Conservation (phyloP, 805 yeast genomes). For the Suhomyces kilbournensis region DNA sequence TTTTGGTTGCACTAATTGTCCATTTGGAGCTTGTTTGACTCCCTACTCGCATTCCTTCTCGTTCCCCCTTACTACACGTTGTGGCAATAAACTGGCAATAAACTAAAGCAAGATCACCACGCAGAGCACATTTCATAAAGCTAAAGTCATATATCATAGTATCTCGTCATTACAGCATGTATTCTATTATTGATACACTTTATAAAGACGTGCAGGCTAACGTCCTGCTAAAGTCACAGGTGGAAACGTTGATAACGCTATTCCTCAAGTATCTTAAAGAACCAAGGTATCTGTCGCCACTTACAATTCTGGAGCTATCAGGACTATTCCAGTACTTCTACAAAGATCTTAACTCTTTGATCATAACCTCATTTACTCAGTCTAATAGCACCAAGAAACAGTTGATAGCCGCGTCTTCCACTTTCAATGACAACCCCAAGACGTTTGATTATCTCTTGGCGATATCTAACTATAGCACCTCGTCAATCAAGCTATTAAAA, state of each 20-base stretch:
- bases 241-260: conserved; percentile 22
- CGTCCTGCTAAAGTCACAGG: conserved; percentile 25
- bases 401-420: conserved; percentile 28
- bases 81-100: background rate
- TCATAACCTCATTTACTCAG: conserved; percentile 32
- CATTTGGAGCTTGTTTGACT: background rate
- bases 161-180: background rate
- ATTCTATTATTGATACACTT: conserved; percentile 6
- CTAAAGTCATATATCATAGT: background rate
- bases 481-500: conserved; percentile 34
- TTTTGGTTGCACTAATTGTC: background rate
- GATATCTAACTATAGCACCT: conserved; percentile 37
- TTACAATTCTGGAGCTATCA: conserved; percentile 34
- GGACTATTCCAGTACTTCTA: conserved; percentile 33
- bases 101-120: background rate
- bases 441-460: conserved; percentile 40
- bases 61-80: background rate
- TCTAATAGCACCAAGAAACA: conserved; percentile 39
- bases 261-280: conserved; percentile 38
- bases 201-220: conserved; percentile 22
- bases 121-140: too few species aligned
- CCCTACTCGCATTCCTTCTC: background rate
- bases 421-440: conserved; percentile 28
- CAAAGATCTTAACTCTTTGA: conserved; percentile 36
- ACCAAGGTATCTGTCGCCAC: conserved; percentile 42